These are phyloP conservation scores for Begonia loranthoides DNA, from an alignment of 306 rosid species.

Conservation along the genomic window DNA sequence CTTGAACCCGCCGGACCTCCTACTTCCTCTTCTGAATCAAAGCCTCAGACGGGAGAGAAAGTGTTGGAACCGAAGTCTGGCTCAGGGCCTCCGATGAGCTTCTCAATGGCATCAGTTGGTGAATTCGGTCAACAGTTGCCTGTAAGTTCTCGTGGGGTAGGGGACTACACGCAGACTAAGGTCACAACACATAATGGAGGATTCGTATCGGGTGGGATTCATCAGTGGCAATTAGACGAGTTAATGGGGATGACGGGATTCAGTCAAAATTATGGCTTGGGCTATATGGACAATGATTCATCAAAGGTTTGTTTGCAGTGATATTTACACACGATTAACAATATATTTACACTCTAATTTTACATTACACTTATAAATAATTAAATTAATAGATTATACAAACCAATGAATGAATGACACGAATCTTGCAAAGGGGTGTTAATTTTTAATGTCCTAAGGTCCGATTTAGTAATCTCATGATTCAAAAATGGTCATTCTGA, in stretches of 20 bases:
- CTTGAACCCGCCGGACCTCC: conserved; percentile 20
- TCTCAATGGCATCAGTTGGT: conserved; percentile 20
- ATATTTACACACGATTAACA: background rate
- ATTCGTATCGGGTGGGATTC: conserved; percentile 36
- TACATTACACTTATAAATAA: too few species aligned
- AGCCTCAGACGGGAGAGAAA: conserved; percentile 32
- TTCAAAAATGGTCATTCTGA: background rate
- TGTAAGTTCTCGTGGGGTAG: conserved; percentile 22
- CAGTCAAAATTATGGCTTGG: conserved; percentile 36
- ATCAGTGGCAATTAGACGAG: conserved; percentile 66
- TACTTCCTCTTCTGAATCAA: conserved; percentile 31
- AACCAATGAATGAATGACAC: too few species aligned
- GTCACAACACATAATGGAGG: conserved; percentile 41
- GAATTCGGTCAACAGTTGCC: conserved; percentile 27
- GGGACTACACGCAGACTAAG: conserved; percentile 27
- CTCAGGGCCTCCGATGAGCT: conserved; percentile 20
- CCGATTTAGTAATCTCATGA: background rate
- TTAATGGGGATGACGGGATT: conserved; percentile 48
- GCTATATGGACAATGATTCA: conserved; percentile 56
- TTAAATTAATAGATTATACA: too few species aligned
- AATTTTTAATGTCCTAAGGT: too few species aligned
- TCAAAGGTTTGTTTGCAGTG: conserved; percentile 49
- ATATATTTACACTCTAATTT: too few species aligned
- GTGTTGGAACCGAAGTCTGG: conserved; percentile 22
- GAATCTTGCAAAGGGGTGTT: too few species aligned